phyloP scores from a whole-genome alignment of 768 basidiomycete genomes.

The Chiua virens region DNA sequence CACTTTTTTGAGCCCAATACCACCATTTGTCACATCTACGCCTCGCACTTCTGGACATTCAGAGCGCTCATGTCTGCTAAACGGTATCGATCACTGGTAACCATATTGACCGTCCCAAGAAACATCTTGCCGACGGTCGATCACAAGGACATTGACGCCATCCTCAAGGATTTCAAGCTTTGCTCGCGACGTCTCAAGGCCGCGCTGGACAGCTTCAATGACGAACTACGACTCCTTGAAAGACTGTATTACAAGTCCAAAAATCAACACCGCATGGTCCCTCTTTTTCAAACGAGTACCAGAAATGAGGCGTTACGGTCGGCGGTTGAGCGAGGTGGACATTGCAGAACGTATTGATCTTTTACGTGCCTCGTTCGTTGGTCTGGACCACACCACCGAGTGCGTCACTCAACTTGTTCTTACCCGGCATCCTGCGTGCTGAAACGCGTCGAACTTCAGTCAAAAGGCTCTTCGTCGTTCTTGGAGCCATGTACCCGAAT shows the following conservation, averaged over 20 bases:
- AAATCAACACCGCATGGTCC: slow-evolving; percentile 54
- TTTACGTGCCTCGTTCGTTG: slow-evolving; percentile 30
- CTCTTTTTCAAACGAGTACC: slow-evolving; percentile 64
- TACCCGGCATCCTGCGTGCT: not conserved
- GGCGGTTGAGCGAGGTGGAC: slow-evolving; percentile 17
- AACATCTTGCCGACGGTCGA: slow-evolving; percentile 16
- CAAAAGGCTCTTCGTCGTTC: slow-evolving; percentile 53
- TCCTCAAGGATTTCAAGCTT: slow-evolving; percentile 60
- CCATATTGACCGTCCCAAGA: slow-evolving; percentile 17
- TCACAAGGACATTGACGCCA: slow-evolving; percentile 48
- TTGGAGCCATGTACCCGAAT: slow-evolving; percentile 63
- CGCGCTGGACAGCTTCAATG: slow-evolving; percentile 29
- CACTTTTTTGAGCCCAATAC: no score
- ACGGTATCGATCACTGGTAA: slow-evolving; percentile 5
- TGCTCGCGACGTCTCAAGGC: slow-evolving; percentile 53
- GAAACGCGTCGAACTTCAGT: slow-evolving; percentile 33
- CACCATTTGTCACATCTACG: no score
- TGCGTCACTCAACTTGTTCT: slow-evolving; percentile 6
- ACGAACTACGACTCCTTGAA: slow-evolving; percentile 52
- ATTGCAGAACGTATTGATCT: slow-evolving; percentile 22
- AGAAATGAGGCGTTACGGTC: slow-evolving; percentile 54
- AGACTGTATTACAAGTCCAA: slow-evolving; percentile 77
- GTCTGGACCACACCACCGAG: slow-evolving; percentile 25
- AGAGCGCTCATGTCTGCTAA: slow-evolving; percentile 5
- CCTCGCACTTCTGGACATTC: no score